A percentile compares a stretch with the other conserved stretches of the same genome.
These are phyloP conservation scores for Globisporangium paroecandrum DNA, from an alignment of 352 stramenopile genomes.

Conservation along the genomic window DNA sequence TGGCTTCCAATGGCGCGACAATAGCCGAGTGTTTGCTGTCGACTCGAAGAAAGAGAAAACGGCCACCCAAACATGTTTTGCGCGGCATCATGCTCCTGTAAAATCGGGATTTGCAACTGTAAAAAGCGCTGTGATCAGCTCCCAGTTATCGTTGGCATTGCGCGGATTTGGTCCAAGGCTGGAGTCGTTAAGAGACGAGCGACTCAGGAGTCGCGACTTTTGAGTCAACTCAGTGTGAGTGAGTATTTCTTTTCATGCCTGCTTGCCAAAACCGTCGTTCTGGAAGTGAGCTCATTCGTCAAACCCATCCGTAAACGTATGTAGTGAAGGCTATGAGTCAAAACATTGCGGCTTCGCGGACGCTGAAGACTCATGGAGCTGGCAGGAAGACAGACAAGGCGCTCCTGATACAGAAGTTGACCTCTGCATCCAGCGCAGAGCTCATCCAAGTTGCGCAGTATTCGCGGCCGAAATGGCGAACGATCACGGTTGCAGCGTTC, in stretches of 20 bases:
- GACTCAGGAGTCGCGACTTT: neutral
- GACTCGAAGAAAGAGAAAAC: too few relatives aligned
- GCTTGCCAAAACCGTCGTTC: neutral
- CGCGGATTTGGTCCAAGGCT: neutral
- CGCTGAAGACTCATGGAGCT: neutral
- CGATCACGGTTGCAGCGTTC: conserved; percentile 2
- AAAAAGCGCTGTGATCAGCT: too few relatives aligned
- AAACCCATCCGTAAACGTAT: neutral
- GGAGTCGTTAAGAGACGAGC: neutral
- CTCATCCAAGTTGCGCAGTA: conserved; percentile 1
- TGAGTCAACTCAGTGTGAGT: neutral
- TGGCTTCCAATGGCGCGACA: too few relatives aligned
- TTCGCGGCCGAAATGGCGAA: neutral
- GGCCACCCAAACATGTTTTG: too few relatives aligned
- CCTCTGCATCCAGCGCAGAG: conserved; percentile 6
- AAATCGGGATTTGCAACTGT: too few relatives aligned
- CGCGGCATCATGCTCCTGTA: too few relatives aligned
- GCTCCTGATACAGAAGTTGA: neutral
- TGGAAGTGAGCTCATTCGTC: neutral
- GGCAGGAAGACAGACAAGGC: neutral
- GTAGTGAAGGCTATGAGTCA: conserved; percentile 1
- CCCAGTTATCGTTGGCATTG: neutral
- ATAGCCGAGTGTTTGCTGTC: too few relatives aligned
- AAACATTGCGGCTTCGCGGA: neutral
- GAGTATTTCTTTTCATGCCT: neutral